Conservation (phyloP, 495 filamentous ascomycete species). For the Aspergillus cavernicola region DNA sequence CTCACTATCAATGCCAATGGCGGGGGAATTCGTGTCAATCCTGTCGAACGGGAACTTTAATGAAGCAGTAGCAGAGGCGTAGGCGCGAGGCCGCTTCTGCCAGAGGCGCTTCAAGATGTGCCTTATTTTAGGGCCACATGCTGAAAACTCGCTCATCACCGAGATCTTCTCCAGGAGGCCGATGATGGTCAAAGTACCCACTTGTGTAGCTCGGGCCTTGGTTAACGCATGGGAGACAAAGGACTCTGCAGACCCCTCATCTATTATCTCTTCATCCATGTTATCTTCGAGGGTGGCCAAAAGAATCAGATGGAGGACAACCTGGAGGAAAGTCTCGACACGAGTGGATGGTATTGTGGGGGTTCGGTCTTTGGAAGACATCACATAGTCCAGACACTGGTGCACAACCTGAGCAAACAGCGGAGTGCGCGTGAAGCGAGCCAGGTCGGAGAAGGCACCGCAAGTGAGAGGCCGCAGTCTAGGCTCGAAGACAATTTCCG, state of each 20-base stretch:
- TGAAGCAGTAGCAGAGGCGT: constrained; percentile 55
- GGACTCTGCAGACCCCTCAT: constrained; percentile 46
- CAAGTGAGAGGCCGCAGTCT: constrained; percentile 72
- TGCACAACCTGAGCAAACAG: constrained; percentile 90
- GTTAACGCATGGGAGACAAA: constrained; percentile 68
- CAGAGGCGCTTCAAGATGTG: constrained; percentile 83
- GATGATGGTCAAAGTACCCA: constrained; percentile 62
- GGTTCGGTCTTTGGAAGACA: constrained; percentile 59
- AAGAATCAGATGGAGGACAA: constrained; percentile 81
- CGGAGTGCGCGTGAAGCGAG: constrained; percentile 72
- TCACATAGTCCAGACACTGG: constrained; percentile 75
- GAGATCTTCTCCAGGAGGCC: constrained; percentile 71
- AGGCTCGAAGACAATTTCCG: constrained; percentile 92
- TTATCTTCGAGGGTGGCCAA: constrained; percentile 80
- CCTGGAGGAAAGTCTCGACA: constrained; percentile 86
- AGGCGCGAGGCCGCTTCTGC: constrained; percentile 69
- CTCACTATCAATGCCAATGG: constrained; percentile 60
- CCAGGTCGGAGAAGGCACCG: constrained; percentile 70
- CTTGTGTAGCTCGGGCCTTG: constrained; percentile 53
- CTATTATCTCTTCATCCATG: constrained; percentile 52
- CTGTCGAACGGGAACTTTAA: constrained; percentile 51
- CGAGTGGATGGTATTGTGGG: constrained; percentile 73
- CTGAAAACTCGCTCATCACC: constrained; percentile 66
- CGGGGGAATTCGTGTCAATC: constrained; percentile 55
- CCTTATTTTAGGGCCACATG: constrained; percentile 79